Evolutionary conservation across 1,139 yeast species (phyloP).

Genomic region (Hyphopichia pseudoburtonii): DNA sequence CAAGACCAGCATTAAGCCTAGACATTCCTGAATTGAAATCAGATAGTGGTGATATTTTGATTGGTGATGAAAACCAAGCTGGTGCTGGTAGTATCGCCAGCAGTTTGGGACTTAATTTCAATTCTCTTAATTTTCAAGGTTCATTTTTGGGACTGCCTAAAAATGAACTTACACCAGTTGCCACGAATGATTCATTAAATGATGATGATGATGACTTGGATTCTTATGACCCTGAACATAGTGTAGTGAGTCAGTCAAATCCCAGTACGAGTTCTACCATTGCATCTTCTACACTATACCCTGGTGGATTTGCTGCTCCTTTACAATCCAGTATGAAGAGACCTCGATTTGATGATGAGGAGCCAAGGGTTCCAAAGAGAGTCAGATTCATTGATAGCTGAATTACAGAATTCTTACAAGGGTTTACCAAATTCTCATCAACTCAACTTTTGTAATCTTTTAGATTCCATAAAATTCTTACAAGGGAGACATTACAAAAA

Average conservation of each 20-base stretch:
- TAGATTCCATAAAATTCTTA: too few relatives aligned
- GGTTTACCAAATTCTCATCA: too few relatives aligned
- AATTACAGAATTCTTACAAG: too few relatives aligned
- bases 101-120: constrained; percentile 18
- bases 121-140: constrained; percentile 16
- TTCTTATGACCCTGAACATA: constrained; percentile 20
- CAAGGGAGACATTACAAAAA: too few relatives aligned
- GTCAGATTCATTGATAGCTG: constrained; percentile 31
- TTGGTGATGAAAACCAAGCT: too few relatives aligned
- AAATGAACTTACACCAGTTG: constrained; percentile 10
- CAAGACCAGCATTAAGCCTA: background rate
- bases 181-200: constrained; percentile 4
- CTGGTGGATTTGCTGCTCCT: constrained; percentile 3
- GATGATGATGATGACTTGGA: constrained; percentile 13
- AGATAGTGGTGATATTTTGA: too few relatives aligned
- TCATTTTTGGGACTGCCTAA: constrained; percentile 17
- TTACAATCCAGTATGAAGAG: constrained; percentile 20
- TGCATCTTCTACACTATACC: constrained; percentile 1
- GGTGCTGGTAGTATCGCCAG: constrained; percentile 4
- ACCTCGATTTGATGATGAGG: constrained; percentile 9
- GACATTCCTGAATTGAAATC: background rate
- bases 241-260: constrained; percentile 8
- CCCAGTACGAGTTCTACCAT: background rate
- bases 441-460: too few relatives aligned
- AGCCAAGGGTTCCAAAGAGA: constrained; percentile 16